These are phyloP conservation scores for Mortierella hygrophila DNA, from an alignment of 192 early-diverging fungal species.

Conservation along the genomic window DNA sequence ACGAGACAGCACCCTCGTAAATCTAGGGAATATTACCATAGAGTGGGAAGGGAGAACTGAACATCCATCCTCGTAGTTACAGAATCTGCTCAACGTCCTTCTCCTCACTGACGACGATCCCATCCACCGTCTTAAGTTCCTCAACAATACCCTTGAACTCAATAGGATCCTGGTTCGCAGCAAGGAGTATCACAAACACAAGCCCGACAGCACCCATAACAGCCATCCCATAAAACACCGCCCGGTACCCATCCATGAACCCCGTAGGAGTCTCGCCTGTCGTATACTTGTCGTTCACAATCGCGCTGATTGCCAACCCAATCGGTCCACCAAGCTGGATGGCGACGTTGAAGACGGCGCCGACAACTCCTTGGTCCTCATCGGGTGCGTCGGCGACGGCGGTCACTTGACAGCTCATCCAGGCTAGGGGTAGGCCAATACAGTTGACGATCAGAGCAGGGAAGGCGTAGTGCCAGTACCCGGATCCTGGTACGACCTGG, in stretches of 20 bases:
- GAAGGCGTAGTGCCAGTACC: conserved; percentile 52
- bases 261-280: not conserved
- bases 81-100: not conserved
- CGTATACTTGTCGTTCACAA: not conserved
- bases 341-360: conserved; percentile 53
- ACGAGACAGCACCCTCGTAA: no score
- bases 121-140: not conserved
- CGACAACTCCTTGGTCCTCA: conserved; percentile 53
- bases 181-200: not conserved
- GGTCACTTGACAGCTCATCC: conserved; percentile 55
- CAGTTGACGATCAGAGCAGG: conserved; percentile 51
- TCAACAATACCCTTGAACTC: conserved; percentile 6
- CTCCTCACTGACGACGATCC: not conserved
- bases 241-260: conserved; percentile 9
- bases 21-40: no score
- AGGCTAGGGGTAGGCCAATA: conserved; percentile 30
- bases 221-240: conserved; percentile 13
- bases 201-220: conserved; percentile 14
- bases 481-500: conserved; percentile 14
- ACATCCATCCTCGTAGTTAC: not conserved
- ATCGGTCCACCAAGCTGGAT: conserved; percentile 50
- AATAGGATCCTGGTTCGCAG: conserved; percentile 12
- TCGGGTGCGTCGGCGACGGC: conserved; percentile 41
- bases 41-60: no score
- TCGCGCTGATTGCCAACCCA: not conserved